Evolutionary conservation across 495 filamentous ascomycete genomes (phyloP).

Genomic region (Neurospora sp.): DNA sequence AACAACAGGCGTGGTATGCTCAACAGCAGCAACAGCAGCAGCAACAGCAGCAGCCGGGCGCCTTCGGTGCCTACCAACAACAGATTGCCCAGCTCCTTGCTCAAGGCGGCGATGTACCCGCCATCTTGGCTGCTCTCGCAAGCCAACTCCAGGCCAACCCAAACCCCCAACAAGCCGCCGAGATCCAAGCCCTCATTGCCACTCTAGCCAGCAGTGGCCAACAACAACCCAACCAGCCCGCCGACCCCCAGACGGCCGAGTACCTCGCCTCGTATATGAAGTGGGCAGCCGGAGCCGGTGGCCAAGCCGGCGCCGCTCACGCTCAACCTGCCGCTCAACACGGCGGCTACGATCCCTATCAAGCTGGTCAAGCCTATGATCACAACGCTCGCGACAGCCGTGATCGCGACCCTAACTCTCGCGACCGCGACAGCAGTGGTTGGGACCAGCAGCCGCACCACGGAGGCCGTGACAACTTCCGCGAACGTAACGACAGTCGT

Average conservation of each 20-base stretch:
- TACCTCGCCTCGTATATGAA: conserved; percentile 10
- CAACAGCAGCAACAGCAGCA: conserved; percentile 1
- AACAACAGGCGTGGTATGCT: conserved; percentile 20
- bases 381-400: conserved; percentile 1
- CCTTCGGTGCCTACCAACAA: conserved; percentile 1
- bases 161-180: conserved; percentile 3
- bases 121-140: conserved; percentile 16
- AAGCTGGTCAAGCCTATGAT: neutral
- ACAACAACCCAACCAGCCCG: conserved; percentile 1
- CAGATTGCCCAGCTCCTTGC: conserved; percentile 1
- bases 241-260: conserved; percentile 11
- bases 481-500: conserved; percentile 8
- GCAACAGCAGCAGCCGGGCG: neutral
- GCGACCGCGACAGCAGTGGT: conserved; percentile 7
- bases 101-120: conserved; percentile 8
- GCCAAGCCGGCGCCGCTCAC: neutral
- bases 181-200: conserved; percentile 12
- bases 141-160: conserved; percentile 5
- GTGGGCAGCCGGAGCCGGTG: conserved; percentile 3
- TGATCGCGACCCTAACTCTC: conserved; percentile 1
- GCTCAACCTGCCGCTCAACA: neutral
- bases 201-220: conserved; percentile 7
- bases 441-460: neutral
- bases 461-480: conserved; percentile 9
- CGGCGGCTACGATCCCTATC: neutral